Conservation (phyloP, 495 filamentous ascomycete genomes). For the Pseudoneurospora amorphoporcata region DNA sequence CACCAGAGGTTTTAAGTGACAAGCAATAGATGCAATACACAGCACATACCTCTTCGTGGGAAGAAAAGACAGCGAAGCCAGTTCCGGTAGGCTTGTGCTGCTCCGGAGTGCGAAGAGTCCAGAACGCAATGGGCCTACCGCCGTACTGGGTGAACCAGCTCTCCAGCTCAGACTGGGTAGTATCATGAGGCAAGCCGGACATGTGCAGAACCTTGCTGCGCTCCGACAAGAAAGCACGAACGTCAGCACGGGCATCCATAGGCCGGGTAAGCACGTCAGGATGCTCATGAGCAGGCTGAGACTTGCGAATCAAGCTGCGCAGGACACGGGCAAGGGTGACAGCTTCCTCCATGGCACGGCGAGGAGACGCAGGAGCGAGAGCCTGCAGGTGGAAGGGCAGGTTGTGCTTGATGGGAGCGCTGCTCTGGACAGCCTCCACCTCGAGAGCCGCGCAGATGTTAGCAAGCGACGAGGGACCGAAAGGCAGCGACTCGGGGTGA, state of each 20-base stretch:
- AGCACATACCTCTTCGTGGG: constrained; percentile 88
- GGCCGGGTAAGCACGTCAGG: constrained; percentile 87
- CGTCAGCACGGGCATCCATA: constrained; percentile 94
- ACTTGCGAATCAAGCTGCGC: constrained; percentile 86
- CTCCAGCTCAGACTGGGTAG: constrained; percentile 94
- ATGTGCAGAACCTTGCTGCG: constrained; percentile 96
- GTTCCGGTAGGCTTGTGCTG: constrained; percentile 98
- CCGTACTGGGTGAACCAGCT: constrained; percentile 99
- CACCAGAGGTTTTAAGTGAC: neutral
- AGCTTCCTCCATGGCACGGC: constrained; percentile 94
- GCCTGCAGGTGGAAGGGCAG: constrained; percentile 96
- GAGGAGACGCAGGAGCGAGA: constrained; percentile 89
- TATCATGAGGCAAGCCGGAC: constrained; percentile 93
- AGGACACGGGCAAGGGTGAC: constrained; percentile 88
- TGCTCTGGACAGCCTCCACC: constrained; percentile 91
- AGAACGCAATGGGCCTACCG: constrained; percentile 97
- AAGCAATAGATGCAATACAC: neutral
- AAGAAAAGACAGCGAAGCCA: constrained; percentile 96
- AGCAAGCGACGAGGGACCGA: constrained; percentile 85
- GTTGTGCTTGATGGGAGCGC: constrained; percentile 97
- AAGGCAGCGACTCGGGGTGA: constrained; percentile 93
- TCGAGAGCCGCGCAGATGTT: constrained; percentile 98
- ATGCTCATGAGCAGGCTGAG: constrained; percentile 84
- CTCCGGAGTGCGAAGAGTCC: constrained; percentile 94
- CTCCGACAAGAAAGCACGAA: constrained; percentile 90